Conservation (phyloP, 2,329 filamentous ascomycete species). For the Chalara sp. region DNA sequence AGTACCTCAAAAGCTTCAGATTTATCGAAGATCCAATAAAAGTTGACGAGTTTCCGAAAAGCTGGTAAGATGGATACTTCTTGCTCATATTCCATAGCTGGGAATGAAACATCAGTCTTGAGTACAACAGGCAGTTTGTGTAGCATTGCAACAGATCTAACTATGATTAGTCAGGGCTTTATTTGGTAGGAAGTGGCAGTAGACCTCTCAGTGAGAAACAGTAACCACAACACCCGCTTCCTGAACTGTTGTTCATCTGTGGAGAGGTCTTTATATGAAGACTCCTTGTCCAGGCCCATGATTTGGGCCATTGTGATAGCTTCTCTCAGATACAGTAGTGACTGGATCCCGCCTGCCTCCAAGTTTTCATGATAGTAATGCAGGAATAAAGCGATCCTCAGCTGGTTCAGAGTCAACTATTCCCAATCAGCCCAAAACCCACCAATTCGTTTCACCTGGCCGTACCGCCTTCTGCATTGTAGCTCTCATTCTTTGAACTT, state of each 20-base stretch:
- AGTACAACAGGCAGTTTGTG: conserved; percentile 42
- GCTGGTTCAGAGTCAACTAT: conserved; percentile 29
- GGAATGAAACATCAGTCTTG: conserved; percentile 33
- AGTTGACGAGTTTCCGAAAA: conserved; percentile 40
- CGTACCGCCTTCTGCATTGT: conserved; percentile 14
- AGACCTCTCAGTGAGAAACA: conserved; percentile 40
- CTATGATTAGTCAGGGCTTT: conserved; percentile 14
- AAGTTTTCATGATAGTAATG: conserved; percentile 46
- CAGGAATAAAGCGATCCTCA: conserved; percentile 43
- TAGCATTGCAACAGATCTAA: conserved; percentile 41
- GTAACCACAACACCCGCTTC: conserved; percentile 38
- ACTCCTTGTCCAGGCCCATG: conserved; percentile 38
- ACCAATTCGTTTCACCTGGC: background rate
- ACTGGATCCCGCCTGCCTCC: conserved; percentile 37
- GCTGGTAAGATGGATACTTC: conserved; percentile 39
- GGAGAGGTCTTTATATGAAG: conserved; percentile 31
- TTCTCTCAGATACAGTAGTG: conserved; percentile 41
- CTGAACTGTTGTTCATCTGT: conserved; percentile 37
- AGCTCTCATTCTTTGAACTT: conserved; percentile 29
- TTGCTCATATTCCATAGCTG: conserved; percentile 31
- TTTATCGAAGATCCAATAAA: conserved; percentile 44
- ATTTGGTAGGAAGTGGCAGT: background rate
- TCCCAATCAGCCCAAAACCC: conserved; percentile 15
- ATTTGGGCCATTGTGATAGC: conserved; percentile 46
- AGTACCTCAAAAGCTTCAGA: conserved; percentile 42